A percentile compares a stretch with the other conserved stretches of the same genome.
Evolutionary conservation across 2,329 filamentous ascomycete genomes (phyloP).

Genomic region (Botrytis porri): DNA sequence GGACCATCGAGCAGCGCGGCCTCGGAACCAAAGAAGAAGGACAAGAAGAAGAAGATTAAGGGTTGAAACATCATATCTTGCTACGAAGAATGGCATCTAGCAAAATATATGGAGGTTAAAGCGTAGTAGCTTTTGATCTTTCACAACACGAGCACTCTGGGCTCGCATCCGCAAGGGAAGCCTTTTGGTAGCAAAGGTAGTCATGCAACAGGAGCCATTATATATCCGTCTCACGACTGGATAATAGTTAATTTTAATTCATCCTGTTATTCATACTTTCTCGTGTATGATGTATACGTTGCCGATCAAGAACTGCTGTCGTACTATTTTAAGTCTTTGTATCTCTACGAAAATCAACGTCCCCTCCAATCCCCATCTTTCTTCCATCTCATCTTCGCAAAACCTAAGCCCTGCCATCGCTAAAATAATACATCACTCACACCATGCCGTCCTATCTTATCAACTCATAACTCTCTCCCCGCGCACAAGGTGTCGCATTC

Average conservation of each 20-base stretch:
- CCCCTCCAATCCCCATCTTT: not conserved
- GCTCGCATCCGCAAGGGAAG: slow-evolving; percentile 15
- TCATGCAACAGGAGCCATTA: not conserved
- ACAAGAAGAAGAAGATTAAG: slow-evolving; percentile 38
- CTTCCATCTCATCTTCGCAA: not conserved
- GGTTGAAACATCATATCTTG: slow-evolving; percentile 21
- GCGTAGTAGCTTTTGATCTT: not conserved
- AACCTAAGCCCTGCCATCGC: not conserved
- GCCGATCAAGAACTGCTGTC: not conserved
- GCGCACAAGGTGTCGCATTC: not conserved
- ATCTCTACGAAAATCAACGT: not conserved
- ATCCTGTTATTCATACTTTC: not conserved
- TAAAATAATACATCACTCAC: not conserved
- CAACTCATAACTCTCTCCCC: not conserved
- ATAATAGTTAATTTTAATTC: not conserved
- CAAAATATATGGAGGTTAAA: not conserved
- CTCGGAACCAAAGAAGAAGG: slow-evolving; percentile 49
- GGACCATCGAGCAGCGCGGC: slow-evolving; percentile 34
- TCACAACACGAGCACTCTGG: not conserved
- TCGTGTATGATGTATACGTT: not conserved
- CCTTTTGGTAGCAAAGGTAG: slow-evolving; percentile 20
- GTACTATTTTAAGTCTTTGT: not conserved
- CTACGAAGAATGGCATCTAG: not conserved
- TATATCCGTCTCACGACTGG: not conserved
- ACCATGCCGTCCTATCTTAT: not conserved